These are phyloP conservation scores for Trametes gibbosa DNA, from an alignment of 768 basidiomycete species.

Conservation along the genomic window DNA sequence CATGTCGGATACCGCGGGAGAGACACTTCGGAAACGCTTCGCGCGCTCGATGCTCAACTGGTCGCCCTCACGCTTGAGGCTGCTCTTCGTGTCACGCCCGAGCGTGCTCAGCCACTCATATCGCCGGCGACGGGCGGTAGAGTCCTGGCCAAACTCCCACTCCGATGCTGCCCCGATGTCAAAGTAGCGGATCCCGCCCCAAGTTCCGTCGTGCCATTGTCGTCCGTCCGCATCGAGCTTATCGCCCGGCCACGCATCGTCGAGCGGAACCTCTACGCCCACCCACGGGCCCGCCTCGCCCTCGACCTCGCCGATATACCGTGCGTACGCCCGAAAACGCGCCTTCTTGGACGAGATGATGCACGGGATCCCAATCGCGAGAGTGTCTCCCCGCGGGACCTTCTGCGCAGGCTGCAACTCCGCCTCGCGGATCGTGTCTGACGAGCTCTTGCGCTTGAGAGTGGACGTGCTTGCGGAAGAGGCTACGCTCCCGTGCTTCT, in stretches of 20 bases:
- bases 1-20: slow-evolving; percentile 61
- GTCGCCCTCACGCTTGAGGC: slow-evolving; percentile 58
- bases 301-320: slow-evolving; percentile 84
- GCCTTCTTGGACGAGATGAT: slow-evolving; percentile 82
- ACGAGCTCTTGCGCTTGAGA: slow-evolving; percentile 37
- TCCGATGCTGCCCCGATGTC: slow-evolving; percentile 65
- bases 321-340: slow-evolving; percentile 81
- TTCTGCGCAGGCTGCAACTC: slow-evolving; percentile 3
- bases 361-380: slow-evolving; percentile 88
- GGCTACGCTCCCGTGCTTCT: slow-evolving; percentile 25
- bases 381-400: slow-evolving; percentile 60
- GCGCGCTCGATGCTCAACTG: slow-evolving; percentile 42
- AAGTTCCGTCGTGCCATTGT: slow-evolving; percentile 84
- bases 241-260: slow-evolving; percentile 50
- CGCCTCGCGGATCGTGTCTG: slow-evolving; percentile 34
- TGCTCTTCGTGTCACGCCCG: slow-evolving; percentile 33
- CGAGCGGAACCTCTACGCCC: slow-evolving; percentile 83
- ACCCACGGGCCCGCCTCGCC: slow-evolving; percentile 87
- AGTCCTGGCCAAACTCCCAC: slow-evolving; percentile 57
- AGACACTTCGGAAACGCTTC: slow-evolving; percentile 66
- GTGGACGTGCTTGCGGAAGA: slow-evolving; percentile 31
- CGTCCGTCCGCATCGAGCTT: slow-evolving; percentile 57
- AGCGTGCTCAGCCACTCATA: slow-evolving; percentile 32
- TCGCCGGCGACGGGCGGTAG: slow-evolving; percentile 44
- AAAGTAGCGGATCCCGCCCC: slow-evolving; percentile 82